Conservation (phyloP, 1,284 basidiomycete genomes). For the Exsudoporus floridanus region DNA sequence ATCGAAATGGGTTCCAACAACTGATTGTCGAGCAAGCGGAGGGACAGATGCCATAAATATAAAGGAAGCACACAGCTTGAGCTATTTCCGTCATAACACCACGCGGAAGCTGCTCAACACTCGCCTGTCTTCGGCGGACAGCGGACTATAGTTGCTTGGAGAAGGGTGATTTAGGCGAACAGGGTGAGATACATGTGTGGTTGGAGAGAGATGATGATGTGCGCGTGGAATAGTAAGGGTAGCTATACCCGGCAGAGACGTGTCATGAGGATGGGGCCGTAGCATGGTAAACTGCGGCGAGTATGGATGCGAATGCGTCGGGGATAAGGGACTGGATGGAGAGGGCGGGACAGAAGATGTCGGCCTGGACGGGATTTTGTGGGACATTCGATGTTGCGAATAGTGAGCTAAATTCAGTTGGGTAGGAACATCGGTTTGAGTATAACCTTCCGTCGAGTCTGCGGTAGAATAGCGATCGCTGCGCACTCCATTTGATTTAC, state of each 20-base stretch:
- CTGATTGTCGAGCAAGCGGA: neutral
- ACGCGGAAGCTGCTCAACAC: conserved; percentile 57
- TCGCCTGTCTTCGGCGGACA: conserved; percentile 58
- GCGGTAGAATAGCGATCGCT: conserved; percentile 41
- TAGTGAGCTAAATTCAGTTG: conserved; percentile 7
- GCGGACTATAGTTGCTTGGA: conserved; percentile 44
- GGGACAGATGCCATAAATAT: conserved; percentile 13
- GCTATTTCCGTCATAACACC: conserved; percentile 38
- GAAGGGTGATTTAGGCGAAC: conserved; percentile 29
- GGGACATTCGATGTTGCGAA: conserved; percentile 19
- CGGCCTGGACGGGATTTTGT: conserved; percentile 38
- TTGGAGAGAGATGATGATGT: conserved; percentile 26
- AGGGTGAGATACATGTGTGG: conserved; percentile 22
- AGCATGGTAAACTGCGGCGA: conserved; percentile 17
- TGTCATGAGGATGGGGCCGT: conserved; percentile 9
- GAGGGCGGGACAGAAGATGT: conserved; percentile 41
- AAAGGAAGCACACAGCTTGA: neutral
- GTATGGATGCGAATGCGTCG: conserved; percentile 26
- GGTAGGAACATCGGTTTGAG: conserved; percentile 4
- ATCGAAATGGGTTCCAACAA: neutral
- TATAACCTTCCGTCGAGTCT: conserved; percentile 23
- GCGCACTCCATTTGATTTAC: conserved; percentile 51
- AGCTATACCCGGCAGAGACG: conserved; percentile 27
- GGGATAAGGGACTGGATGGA: conserved; percentile 33
- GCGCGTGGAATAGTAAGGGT: conserved; percentile 22